Evolutionary conservation across 306 rosid genomes (phyloP).

Genomic region (Vigna unguiculata): DNA sequence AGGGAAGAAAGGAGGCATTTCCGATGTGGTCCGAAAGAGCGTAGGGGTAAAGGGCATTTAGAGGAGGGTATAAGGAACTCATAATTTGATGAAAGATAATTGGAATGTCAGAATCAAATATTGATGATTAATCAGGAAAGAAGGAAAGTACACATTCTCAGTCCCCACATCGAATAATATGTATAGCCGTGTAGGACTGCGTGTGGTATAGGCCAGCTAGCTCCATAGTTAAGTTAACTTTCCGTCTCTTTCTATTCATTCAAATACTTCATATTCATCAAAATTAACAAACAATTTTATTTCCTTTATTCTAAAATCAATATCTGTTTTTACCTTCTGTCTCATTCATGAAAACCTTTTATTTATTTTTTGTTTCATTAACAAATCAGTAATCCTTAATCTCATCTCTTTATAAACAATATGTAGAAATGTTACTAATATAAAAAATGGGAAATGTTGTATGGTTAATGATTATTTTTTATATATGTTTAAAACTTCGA

Average conservation of each 20-base stretch:
- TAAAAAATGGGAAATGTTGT: too few species aligned
- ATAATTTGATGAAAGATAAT: slow-evolving; percentile 5
- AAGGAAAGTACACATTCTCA: neutral
- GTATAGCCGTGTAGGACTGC: slow-evolving; percentile 24
- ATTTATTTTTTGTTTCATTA: too few species aligned
- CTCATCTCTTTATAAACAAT: too few species aligned
- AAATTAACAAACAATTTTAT: neutral
- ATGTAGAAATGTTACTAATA: too few species aligned
- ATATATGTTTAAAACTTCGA: too few species aligned
- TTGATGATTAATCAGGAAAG: slow-evolving; percentile 5
- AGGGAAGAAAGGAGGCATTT: slow-evolving; percentile 10
- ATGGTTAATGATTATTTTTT: too few species aligned
- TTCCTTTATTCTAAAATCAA: neutral
- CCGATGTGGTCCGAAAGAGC: slow-evolving; percentile 18
- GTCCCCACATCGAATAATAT: slow-evolving; percentile 20
- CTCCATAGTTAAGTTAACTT: neutral
- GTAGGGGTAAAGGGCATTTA: slow-evolving; percentile 23
- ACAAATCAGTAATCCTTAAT: too few species aligned
- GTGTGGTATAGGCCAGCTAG: slow-evolving; percentile 12
- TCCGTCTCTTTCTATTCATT: neutral
- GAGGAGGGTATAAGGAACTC: neutral
- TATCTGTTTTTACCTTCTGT: neutral
- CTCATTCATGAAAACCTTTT: too few species aligned
- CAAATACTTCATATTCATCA: slow-evolving; percentile 22
- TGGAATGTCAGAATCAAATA: slow-evolving; percentile 32